A percentile compares a stretch with the other conserved stretches of the same genome.
These are phyloP conservation scores for Barbarea vulgaris DNA, from an alignment of 345 rosid species.

Conservation along the genomic window DNA sequence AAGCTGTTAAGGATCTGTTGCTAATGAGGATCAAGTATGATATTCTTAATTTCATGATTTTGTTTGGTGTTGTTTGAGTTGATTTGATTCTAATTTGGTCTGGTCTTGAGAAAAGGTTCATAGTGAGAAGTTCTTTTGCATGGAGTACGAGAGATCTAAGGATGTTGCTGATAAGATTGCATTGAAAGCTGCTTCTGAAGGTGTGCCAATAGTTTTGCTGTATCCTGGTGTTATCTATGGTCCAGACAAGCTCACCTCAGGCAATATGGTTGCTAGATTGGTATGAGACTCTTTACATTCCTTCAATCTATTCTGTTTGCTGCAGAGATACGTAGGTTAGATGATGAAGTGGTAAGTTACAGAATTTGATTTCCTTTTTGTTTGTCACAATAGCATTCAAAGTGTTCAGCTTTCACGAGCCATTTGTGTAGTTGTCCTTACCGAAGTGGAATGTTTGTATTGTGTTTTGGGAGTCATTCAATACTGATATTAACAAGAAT, in stretches of 20 bases:
- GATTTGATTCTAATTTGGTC: neutral
- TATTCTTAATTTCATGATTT: neutral
- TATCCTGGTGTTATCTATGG: conserved; percentile 95
- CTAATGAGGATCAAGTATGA: conserved; percentile 71
- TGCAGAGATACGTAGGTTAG: neutral
- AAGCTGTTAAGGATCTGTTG: conserved; percentile 75
- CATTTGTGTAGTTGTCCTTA: neutral
- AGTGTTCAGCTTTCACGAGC: neutral
- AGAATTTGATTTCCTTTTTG: conserved; percentile 8
- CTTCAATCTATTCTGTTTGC: neutral
- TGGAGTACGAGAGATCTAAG: conserved; percentile 87
- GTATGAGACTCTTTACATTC: conserved; percentile 45
- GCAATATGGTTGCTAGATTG: conserved; percentile 72
- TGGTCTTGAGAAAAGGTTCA: conserved; percentile 50
- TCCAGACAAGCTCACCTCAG: conserved; percentile 76
- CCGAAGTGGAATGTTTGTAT: neutral
- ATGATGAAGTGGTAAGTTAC: neutral
- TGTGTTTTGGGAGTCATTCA: no score
- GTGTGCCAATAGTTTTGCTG: conserved; percentile 65
- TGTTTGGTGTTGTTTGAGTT: neutral
- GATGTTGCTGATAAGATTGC: conserved; percentile 77
- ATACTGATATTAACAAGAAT: no score
- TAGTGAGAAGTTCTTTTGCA: conserved; percentile 64
- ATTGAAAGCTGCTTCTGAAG: conserved; percentile 63
- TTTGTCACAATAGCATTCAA: neutral